Evolutionary conservation across 1,139 yeast species (phyloP).

Genomic region (Debaryomycetaceae sp.): DNA sequence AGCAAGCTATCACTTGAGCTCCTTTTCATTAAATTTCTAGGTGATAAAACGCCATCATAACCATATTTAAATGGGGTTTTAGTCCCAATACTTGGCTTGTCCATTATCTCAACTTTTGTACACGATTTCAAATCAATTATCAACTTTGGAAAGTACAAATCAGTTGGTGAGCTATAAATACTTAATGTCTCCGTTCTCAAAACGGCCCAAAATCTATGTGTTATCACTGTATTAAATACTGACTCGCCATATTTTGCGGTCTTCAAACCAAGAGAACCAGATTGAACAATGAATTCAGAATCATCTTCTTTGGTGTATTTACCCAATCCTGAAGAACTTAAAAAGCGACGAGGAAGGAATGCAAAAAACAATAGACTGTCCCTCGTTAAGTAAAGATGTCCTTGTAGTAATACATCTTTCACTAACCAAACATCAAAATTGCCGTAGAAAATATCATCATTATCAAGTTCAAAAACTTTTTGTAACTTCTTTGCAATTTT

Average conservation of each 20-base stretch:
- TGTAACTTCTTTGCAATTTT: conserved; percentile 37
- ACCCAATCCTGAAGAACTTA: conserved; percentile 5
- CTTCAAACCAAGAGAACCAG: conserved; percentile 51
- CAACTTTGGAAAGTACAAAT: conserved; percentile 75
- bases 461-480: conserved; percentile 37
- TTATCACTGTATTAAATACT: conserved; percentile 31
- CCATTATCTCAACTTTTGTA: conserved; percentile 52
- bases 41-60: conserved; percentile 12
- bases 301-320: conserved; percentile 20
- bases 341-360: conserved; percentile 57
- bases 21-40: conserved; percentile 7
- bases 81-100: conserved; percentile 14
- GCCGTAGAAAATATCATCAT: conserved; percentile 50
- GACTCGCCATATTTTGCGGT: conserved; percentile 44
- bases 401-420: conserved; percentile 80
- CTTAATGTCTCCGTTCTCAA: conserved; percentile 67
- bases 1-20: conserved; percentile 10
- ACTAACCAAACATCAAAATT: conserved; percentile 78
- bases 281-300: conserved; percentile 31
- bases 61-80: conserved; percentile 4
- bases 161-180: conserved; percentile 68
- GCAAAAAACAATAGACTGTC: conserved; percentile 73
- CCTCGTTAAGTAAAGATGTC: conserved; percentile 72
- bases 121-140: conserved; percentile 73
- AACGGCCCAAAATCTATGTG: conserved; percentile 69